phyloP scores from a whole-genome alignment of 73 alveolate genomes.

The Symbiodinium pilosum region DNA sequence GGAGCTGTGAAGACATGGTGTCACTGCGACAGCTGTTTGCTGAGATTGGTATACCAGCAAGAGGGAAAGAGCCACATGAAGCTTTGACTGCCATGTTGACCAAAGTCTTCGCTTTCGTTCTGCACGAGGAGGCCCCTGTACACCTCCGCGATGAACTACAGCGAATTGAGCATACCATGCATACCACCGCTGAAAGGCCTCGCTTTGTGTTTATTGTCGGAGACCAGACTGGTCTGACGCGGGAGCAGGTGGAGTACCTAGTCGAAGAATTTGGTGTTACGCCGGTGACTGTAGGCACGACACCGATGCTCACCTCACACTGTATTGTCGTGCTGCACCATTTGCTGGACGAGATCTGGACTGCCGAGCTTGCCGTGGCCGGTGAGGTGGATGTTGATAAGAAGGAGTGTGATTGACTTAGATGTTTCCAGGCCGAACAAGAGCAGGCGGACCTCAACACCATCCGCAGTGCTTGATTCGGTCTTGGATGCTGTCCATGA shows the following conservation, averaged over 20 bases:
- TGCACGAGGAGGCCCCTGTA: neutral
- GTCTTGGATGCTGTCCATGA: no score
- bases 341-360: neutral
- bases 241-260: neutral
- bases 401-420: no score
- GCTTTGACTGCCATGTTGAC: neutral
- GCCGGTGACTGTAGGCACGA: neutral
- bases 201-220: neutral
- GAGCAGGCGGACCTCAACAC: no score
- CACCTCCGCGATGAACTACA: neutral
- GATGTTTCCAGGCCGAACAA: no score
- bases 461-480: no score
- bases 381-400: neutral
- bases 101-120: neutral
- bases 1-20: neutral
- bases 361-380: constrained; percentile 2
- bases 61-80: neutral
- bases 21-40: neutral
- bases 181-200: neutral
- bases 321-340: neutral
- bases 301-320: neutral
- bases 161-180: neutral
- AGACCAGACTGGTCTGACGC: neutral
- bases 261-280: neutral
- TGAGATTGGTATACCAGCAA: neutral